These are phyloP conservation scores for Curvularia eragrostidis DNA, from an alignment of 2,329 filamentous ascomycete species.

Conservation along the genomic window DNA sequence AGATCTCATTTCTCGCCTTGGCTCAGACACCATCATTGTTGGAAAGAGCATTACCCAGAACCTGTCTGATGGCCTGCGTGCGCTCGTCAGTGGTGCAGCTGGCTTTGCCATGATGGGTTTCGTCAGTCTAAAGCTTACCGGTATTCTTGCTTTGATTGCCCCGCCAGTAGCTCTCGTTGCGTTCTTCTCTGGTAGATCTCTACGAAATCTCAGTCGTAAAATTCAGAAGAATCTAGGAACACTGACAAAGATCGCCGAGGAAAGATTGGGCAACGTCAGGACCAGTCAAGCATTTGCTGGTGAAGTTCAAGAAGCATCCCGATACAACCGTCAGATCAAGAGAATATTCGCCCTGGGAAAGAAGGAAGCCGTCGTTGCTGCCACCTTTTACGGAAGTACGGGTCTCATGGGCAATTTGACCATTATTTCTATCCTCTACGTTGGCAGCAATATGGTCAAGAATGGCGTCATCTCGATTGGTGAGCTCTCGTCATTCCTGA, in stretches of 20 bases:
- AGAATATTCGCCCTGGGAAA: constrained; percentile 91
- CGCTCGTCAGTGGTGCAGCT: constrained; percentile 86
- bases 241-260: constrained; percentile 95
- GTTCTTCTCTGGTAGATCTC: constrained; percentile 87
- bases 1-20: constrained; percentile 92
- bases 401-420: constrained; percentile 97
- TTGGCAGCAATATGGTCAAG: constrained; percentile 89
- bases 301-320: constrained; percentile 84
- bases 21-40: constrained; percentile 96
- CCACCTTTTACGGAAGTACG: constrained; percentile 85
- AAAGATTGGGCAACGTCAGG: constrained; percentile 94
- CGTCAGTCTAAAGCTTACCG: constrained; percentile 88
- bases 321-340: constrained; percentile 91
- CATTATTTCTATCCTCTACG: constrained; percentile 86
- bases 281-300: constrained; percentile 96
- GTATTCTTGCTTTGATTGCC: constrained; percentile 83
- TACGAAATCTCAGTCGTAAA: constrained; percentile 86
- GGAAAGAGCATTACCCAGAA: constrained; percentile 99
- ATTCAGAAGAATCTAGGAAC: constrained; percentile 94
- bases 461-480: constrained; percentile 86
- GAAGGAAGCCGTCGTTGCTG: constrained; percentile 84
- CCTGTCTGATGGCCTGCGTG: constrained; percentile 90
- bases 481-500: constrained; percentile 94
- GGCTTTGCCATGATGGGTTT: constrained; percentile 96
- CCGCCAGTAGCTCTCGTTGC: constrained; percentile 90